These are phyloP conservation scores for Citrus hindsii DNA, from an alignment of 345 rosid species.

Conservation along the genomic window DNA sequence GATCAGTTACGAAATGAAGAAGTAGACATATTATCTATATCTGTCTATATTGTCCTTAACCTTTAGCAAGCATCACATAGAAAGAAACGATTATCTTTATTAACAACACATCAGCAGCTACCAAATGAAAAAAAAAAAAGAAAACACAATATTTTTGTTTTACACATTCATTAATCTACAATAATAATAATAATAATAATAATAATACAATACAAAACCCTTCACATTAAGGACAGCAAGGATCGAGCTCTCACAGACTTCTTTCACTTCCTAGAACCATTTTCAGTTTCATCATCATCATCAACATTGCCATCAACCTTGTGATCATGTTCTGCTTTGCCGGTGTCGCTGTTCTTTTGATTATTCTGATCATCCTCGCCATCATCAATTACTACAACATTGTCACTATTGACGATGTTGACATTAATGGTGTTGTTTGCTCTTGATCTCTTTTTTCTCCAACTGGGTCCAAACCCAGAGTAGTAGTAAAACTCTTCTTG, in stretches of 20 bases:
- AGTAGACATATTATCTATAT: not conserved
- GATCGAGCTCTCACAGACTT: constrained; percentile 48
- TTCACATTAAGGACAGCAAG: constrained; percentile 39
- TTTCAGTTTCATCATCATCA: not conserved
- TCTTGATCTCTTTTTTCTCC: constrained; percentile 31
- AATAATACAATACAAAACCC: not conserved
- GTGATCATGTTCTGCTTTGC: constrained; percentile 5
- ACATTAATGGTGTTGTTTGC: not conserved
- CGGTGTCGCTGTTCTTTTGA: no score
- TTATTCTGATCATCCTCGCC: constrained; percentile 12
- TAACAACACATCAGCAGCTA: not conserved
- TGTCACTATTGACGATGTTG: not conserved
- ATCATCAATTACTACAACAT: constrained; percentile 1
- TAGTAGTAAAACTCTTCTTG: constrained; percentile 43
- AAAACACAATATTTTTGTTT: not conserved
- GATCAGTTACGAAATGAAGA: not conserved
- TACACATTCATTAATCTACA: not conserved
- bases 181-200: no score
- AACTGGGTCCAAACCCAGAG: constrained; percentile 47
- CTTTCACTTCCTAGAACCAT: constrained; percentile 26
- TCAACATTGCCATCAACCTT: constrained; percentile 1
- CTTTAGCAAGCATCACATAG: not conserved
- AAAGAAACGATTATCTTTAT: not conserved
- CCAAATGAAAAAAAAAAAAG: not conserved
- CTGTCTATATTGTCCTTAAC: not conserved